Evolutionary conservation across 2,329 filamentous ascomycete genomes (phyloP), one percentile per base, ranked within the genome.

Genomic region (Ascochyta clinopodiicola): DNA sequence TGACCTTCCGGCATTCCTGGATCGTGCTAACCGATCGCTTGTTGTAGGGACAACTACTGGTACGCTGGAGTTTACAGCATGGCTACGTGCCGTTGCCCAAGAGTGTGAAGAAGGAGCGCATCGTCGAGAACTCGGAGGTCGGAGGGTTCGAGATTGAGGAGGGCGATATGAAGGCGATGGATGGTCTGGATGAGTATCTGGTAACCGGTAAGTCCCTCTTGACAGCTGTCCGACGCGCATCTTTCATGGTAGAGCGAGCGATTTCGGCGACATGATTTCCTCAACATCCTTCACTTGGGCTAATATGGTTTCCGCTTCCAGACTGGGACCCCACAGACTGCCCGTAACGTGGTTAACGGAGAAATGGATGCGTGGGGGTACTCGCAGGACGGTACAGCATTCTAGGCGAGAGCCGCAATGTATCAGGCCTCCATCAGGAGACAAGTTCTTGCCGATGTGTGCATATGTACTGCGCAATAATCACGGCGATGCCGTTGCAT

Each of bases 61-160:
- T 96, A 42, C 84, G 89, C 51, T 95, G 91, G 91, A 88, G 86
- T 50, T 75, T 94, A 60, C 90, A 95, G 73, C 84, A 92, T 69
- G 86, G 85, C 32, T 88, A 87, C 65, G 84, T 92, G 39, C 86
- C 88, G 4, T 77, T 93, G 59, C 90, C 90, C 4, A 93, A 95
- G 81, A 91, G 88, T 70, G 80, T 83, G 21, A 84, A 79, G 55
- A 79, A 80, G 67, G 81, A 84, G 44, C 81, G 89, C 24, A 86
- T 92, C 51, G 63, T 83, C 4, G 84, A 87, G 69, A 93, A 92
- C 69, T 85, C 81, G 3, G 74, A 85, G 34, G 79, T 92, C 12
- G 82, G 80, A 2, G 77, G 78, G 0, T 87, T 90, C 60, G 79
- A 82, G 49, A 87, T 92, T 46, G 80, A 81, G 0, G 78, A 80